Evolutionary conservation across 306 rosid species (phyloP).

Genomic region (Aeschynomene evenia): DNA sequence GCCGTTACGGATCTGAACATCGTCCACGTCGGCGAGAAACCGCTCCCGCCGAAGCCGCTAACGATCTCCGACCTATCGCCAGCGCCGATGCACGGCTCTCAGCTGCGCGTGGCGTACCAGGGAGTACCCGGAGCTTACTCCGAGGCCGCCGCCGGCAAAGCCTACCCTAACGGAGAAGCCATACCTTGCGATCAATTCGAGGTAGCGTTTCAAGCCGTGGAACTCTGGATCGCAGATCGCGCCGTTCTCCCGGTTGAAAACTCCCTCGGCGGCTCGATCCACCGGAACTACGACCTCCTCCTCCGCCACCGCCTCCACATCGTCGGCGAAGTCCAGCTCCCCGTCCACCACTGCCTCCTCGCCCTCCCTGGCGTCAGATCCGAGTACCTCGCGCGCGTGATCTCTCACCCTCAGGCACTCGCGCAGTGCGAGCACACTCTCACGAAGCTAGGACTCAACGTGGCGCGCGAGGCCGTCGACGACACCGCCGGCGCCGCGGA

Average conservation of each 20-base stretch:
- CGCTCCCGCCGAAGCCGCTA: conserved; percentile 51
- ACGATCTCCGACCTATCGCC: conserved; percentile 83
- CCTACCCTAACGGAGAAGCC: conserved; percentile 90
- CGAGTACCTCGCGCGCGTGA: conserved; percentile 73
- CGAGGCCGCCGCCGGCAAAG: conserved; percentile 93
- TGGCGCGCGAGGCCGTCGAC: conserved; percentile 88
- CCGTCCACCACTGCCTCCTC: conserved; percentile 93
- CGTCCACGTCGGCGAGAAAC: conserved; percentile 56
- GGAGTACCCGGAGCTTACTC: conserved; percentile 98
- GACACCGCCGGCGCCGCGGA: conserved; percentile 98
- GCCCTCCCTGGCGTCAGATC: conserved; percentile 85
- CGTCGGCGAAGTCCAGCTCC: conserved; percentile 90
- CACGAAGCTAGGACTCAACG: conserved; percentile 82
- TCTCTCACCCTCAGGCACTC: conserved; percentile 93
- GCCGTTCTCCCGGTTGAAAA: conserved; percentile 87
- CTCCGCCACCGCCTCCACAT: conserved; percentile 96
- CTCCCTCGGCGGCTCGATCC: conserved; percentile 96
- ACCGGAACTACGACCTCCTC: conserved; percentile 89
- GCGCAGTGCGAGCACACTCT: conserved; percentile 86
- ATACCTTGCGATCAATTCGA: conserved; percentile 98
- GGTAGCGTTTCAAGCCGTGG: conserved; percentile 93
- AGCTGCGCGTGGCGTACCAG: conserved; percentile 91
- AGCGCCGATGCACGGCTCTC: conserved; percentile 91
- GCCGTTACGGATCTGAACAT: conserved; percentile 57
- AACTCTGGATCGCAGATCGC: conserved; percentile 96